Percentiles rank a stretch among this genome's conserved stretches.
phyloP scores from a whole-genome alignment of 2,329 filamentous ascomycete species.

The Cladosporium halotolerans region DNA sequence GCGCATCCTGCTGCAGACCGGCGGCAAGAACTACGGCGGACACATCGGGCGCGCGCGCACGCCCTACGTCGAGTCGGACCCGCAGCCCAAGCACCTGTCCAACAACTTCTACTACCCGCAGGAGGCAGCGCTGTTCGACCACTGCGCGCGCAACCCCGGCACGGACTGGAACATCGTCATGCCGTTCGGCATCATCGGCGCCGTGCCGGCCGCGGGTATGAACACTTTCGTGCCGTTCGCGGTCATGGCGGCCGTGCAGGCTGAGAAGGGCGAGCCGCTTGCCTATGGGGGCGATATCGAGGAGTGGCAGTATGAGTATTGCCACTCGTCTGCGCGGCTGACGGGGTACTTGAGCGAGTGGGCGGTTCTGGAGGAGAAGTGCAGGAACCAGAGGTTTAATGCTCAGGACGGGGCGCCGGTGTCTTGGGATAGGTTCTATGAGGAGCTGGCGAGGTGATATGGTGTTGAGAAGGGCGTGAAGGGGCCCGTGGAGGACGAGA shows the following conservation, averaged over 20 bases:
- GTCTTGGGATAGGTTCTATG: constrained; percentile 44
- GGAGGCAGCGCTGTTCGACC: constrained; percentile 41
- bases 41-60: constrained; percentile 39
- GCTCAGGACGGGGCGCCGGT: constrained; percentile 38
- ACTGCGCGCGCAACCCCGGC: constrained; percentile 29
- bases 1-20: constrained; percentile 43
- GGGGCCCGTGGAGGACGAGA: constrained; percentile 13
- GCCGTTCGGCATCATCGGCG: constrained; percentile 42
- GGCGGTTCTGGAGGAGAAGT: constrained; percentile 36
- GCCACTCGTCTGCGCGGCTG: constrained; percentile 37
- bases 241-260: constrained; percentile 42
- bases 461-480: constrained; percentile 16
- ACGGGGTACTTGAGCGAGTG: constrained; percentile 45
- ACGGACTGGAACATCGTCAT: constrained; percentile 40
- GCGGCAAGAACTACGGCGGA: constrained; percentile 43
- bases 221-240: constrained; percentile 42
- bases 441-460: constrained; percentile 40
- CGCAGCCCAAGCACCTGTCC: constrained; percentile 35
- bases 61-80: constrained; percentile 41
- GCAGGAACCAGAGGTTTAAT: constrained; percentile 43
- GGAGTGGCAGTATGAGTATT: constrained; percentile 38
- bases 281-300: constrained; percentile 38
- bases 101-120: constrained; percentile 50
- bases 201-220: constrained; percentile 43
- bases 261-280: constrained; percentile 34